Conservation (phyloP, 169 alveolate genomes). For the Plasmodium falciparum region DNA sequence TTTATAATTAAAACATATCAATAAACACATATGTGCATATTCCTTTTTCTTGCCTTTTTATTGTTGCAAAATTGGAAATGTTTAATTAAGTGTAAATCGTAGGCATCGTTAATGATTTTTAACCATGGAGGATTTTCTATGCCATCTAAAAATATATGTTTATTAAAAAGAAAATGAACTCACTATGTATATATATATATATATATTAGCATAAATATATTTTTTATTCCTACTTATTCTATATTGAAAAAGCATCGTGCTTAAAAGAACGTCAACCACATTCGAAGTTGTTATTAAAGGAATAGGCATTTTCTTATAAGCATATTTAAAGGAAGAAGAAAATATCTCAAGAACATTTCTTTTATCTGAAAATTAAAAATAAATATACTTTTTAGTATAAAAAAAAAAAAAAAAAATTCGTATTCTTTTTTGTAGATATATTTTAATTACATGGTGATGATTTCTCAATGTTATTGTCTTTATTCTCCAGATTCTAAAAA, state of each 20-base stretch:
- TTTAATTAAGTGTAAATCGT: slow-evolving; percentile 29
- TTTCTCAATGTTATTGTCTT: background rate
- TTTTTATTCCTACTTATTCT: slow-evolving; percentile 16
- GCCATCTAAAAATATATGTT: background rate
- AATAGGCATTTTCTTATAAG: slow-evolving; percentile 39
- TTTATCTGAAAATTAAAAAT: slow-evolving; percentile 14
- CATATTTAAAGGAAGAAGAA: slow-evolving; percentile 15
- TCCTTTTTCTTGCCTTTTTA: background rate
- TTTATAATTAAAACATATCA: slow-evolving; percentile 1
- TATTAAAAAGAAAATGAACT: background rate
- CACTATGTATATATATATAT: background rate
- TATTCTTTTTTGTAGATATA: too few species aligned
- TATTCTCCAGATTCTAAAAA: background rate
- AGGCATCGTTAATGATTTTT: slow-evolving; percentile 35
- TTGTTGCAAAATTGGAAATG: slow-evolving; percentile 13
- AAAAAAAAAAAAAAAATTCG: too few species aligned
- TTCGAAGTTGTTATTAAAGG: slow-evolving; percentile 36
- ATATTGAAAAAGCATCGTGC: slow-evolving; percentile 17
- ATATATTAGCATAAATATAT: too few species aligned
- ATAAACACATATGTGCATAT: background rate
- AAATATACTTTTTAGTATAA: background rate
- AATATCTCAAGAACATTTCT: slow-evolving; percentile 23
- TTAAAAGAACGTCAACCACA: slow-evolving; percentile 17
- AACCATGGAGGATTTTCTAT: slow-evolving; percentile 27
- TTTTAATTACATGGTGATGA: background rate